These are phyloP conservation scores for Aspergillus vadensis DNA, from an alignment of 2,329 filamentous ascomycete species.

Conservation along the genomic window DNA sequence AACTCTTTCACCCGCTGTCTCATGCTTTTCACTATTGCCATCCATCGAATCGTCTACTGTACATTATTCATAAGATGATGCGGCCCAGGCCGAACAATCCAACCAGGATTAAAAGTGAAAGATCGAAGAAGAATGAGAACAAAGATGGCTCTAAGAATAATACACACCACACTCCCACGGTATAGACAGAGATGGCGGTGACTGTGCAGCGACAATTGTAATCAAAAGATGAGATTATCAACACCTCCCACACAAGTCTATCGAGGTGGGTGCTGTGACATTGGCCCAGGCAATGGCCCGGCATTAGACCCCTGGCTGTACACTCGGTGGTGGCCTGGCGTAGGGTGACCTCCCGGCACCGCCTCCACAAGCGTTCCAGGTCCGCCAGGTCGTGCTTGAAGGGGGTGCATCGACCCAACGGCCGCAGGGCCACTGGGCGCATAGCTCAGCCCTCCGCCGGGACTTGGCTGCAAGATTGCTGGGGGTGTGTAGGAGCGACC, in stretches of 20 bases:
- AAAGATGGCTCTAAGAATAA: not conserved
- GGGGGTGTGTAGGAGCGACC: conserved; percentile 46
- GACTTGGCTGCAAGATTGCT: conserved; percentile 33
- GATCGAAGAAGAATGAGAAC: not conserved
- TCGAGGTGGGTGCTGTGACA: conserved; percentile 33
- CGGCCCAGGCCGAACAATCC: not conserved
- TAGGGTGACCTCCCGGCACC: conserved; percentile 22
- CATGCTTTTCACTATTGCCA: conserved; percentile 1
- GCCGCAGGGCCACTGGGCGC: conserved; percentile 27
- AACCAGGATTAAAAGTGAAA: not conserved
- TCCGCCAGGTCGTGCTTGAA: conserved; percentile 32
- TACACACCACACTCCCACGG: not conserved
- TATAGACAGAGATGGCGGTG: not conserved
- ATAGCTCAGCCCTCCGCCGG: conserved; percentile 33
- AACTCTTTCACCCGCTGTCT: not conserved
- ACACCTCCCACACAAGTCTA: conserved; percentile 13
- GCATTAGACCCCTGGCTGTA: conserved; percentile 41
- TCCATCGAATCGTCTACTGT: conserved; percentile 24
- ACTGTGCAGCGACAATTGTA: not conserved
- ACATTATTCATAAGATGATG: conserved; percentile 15
- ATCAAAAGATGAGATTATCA: not conserved
- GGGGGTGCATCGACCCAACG: conserved; percentile 27
- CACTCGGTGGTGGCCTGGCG: conserved; percentile 36
- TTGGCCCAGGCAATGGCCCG: conserved; percentile 29
- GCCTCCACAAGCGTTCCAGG: conserved; percentile 28